A percentile compares a stretch with the other conserved stretches of the same genome.
Evolutionary conservation across 805 yeast genomes (phyloP).

Genomic region (Myxozyma monticola): DNA sequence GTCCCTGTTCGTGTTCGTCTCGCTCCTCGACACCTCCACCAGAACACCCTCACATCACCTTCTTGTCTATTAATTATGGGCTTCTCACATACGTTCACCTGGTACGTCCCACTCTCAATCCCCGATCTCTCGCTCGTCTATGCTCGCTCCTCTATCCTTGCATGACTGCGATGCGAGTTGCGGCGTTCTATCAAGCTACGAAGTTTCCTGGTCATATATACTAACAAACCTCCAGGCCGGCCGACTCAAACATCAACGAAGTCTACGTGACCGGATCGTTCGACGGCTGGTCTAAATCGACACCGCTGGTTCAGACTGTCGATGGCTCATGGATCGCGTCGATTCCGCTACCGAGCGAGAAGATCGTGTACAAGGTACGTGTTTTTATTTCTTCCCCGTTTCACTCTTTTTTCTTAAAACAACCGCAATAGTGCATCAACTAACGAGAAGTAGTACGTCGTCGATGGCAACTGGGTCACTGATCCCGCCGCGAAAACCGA

Average conservation of each 20-base stretch:
- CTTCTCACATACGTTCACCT: slow-evolving; percentile 20
- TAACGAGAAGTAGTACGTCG: slow-evolving; percentile 63
- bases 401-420: background rate
- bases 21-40: too few species aligned
- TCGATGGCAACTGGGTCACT: slow-evolving; percentile 65
- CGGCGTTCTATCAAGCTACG: too few species aligned
- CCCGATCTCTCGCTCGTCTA: background rate
- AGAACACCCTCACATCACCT: too few species aligned
- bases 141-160: background rate
- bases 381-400: background rate
- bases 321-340: slow-evolving; percentile 63
- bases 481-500: slow-evolving; percentile 46
- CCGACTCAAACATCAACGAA: slow-evolving; percentile 53
- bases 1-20: too few species aligned
- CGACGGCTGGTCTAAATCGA: slow-evolving; percentile 64
- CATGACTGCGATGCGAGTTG: too few species aligned
- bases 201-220: too few species aligned
- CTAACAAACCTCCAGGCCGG: slow-evolving; percentile 22
- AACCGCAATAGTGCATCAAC: background rate
- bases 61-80: too few species aligned
- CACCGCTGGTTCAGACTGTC: slow-evolving; percentile 59
- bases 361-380: slow-evolving; percentile 46
- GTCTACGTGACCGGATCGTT: slow-evolving; percentile 72
- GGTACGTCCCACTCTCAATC: slow-evolving; percentile 15
- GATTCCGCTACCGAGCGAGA: slow-evolving; percentile 52